Evolutionary conservation across 176 grass and related monocot genomes (phyloP), one percentile per base, ranked within the genome.

Genomic region (Otatea glauca): DNA sequence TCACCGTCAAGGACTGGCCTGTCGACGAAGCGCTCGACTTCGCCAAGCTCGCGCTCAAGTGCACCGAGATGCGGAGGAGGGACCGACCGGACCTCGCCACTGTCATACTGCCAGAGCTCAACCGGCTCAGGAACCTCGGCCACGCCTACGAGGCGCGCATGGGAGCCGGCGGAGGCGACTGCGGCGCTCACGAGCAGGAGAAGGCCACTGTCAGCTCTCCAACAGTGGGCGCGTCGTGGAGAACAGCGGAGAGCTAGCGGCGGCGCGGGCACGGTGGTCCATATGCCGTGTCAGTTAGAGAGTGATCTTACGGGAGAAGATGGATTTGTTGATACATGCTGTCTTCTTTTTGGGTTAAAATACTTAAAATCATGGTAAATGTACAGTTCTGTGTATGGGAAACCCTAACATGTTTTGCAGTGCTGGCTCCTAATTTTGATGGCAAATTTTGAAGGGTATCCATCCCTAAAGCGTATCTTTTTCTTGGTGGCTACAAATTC

Each of bases 61-160:
- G 96, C 83, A 81, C 89, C 3, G 93, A 98, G 79, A 72, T 98
- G 88, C 91, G 91, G 38, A 84, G 89, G 70, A 88, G 84, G 86
- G 96, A 96, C 77, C 69, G 93, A 0, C 96, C 91, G 2, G 93
- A 94, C 58, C 96, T 98, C n/a, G 89, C 65, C 48, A 98, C 87
- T 18, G 91, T 98, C 50, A 74, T 98, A 4, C 81, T 96, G 74
- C 96, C 96, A 59, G 93, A 92, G 91, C 88, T 94, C 81, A 98
- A 98, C 77, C 62, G 89, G 32, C 82, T 98, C n/a, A 96, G 93
- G 81, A 98, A 98, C 81, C 91, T 95, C 25, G 91, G 93, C 35
- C 77, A 89, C 72, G 87, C 83, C 15, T 93, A 96, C 65, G 89
- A 95, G 20, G 43, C 41, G 0, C 34, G 80, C 37, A 11, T 29